Conservation (phyloP, 805 yeast genomes). For the Wickerhamomyces chaumierensis region DNA sequence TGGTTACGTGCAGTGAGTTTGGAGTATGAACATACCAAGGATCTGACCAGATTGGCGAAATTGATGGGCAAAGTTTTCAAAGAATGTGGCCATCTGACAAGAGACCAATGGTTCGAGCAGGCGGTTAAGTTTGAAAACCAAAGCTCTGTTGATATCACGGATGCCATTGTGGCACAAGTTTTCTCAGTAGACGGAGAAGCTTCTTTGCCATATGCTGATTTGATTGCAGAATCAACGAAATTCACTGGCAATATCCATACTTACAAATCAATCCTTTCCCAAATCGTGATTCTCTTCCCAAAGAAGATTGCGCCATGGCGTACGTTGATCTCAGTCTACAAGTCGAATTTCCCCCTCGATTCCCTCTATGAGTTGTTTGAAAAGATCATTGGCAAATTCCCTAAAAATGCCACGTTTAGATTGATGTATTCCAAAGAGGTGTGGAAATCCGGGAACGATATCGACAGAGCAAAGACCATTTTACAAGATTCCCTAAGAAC, state of each 20-base stretch:
- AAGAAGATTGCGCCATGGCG: conserved; percentile 36
- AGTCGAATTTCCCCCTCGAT: conserved; percentile 14
- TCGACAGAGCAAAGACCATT: conserved; percentile 40
- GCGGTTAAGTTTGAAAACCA: conserved; percentile 44
- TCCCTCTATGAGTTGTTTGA: conserved; percentile 38
- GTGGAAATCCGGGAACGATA: conserved; percentile 37
- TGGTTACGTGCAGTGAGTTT: conserved; percentile 65
- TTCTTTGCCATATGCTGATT: conserved; percentile 5
- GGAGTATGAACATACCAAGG: conserved; percentile 38
- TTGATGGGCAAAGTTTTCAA: conserved; percentile 38
- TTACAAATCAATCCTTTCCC: conserved; percentile 34
- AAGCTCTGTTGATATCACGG: conserved; percentile 33
- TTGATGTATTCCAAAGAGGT: conserved; percentile 66
- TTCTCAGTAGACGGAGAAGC: conserved; percentile 18
- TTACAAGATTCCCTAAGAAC: conserved; percentile 34
- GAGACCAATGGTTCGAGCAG: conserved; percentile 41
- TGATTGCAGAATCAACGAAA: conserved; percentile 16
- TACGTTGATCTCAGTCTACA: conserved; percentile 27
- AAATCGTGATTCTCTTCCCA: conserved; percentile 36
- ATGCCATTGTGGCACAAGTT: conserved; percentile 37
- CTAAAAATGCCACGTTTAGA: conserved; percentile 38
- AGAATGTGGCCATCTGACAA: conserved; percentile 24
- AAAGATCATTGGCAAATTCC: conserved; percentile 38
- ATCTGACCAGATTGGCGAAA: conserved; percentile 33
- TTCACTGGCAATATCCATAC: conserved; percentile 12